These are phyloP conservation scores for Boechera divaricarpa DNA, from an alignment of 345 rosid species.

Conservation along the genomic window DNA sequence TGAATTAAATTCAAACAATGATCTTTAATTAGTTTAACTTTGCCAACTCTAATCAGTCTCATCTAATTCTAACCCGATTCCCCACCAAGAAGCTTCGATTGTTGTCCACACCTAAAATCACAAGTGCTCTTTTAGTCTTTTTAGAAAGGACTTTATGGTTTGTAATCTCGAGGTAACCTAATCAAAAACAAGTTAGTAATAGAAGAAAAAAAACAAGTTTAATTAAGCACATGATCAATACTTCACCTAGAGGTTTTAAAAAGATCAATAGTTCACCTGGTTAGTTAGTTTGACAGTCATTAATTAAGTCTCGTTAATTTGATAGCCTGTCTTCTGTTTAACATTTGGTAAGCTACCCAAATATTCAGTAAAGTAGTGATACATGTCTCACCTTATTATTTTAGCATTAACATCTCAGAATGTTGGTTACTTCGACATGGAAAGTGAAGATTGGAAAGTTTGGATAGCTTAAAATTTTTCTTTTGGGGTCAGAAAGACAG, in stretches of 20 bases:
- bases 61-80: conserved; percentile 33
- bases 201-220: neutral
- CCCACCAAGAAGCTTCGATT: conserved; percentile 48
- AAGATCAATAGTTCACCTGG: conserved; percentile 9
- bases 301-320: neutral
- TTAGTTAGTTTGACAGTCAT: conserved; percentile 12
- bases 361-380: conserved; percentile 9
- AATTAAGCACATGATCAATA: conserved; percentile 33
- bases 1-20: conserved; percentile 13
- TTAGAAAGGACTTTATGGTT: conserved; percentile 34
- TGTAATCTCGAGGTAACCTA: conserved; percentile 45
- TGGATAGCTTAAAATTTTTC: neutral
- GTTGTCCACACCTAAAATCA: conserved; percentile 39
- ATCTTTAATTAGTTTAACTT: conserved; percentile 32
- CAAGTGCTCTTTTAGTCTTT: conserved; percentile 39
- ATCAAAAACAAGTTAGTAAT: conserved; percentile 12
- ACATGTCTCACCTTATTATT: conserved; percentile 12
- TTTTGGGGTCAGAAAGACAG: neutral
- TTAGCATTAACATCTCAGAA: conserved; percentile 3
- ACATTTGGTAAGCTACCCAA: neutral
- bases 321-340: neutral
- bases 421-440: neutral
- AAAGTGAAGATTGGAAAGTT: neutral
- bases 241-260: conserved; percentile 2
- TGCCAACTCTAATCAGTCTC: conserved; percentile 41